Base-by-base conservation (phyloP, 352 stramenopile genomes). In the Pelagophyceae sp. region DNA sequence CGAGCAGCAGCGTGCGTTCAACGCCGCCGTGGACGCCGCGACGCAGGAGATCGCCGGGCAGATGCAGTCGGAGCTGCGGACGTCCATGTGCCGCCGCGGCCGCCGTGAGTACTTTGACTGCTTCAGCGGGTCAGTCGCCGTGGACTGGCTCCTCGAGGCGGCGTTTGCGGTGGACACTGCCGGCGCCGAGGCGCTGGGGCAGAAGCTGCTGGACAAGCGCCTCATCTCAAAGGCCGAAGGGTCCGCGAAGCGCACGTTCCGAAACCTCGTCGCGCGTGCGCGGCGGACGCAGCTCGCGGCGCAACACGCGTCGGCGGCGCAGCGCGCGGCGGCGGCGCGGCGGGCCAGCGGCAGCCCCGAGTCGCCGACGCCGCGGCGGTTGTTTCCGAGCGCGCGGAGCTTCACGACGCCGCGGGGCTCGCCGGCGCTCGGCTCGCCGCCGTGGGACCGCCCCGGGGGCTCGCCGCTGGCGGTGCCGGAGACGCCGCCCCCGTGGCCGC, bases 71-170 rank as follows among this genome's bases (percentile, higher is more conserved):
- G 45, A 54, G 45, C 11, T 54, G 45, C 45, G 23, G 45, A 54
- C 45, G 11, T 54, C 45, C 11, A 54, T 23, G 61, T n/a, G n/a
- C 61, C 61, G 38, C 61, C 29, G 61, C 2, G 61, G 61, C 61
- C 61, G 61, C 29, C 61, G 61, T 31, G 61, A 71, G 33, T 71
- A 40, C 61, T 31, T 40, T 31, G 61, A 71, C 33, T 71, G 61
- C 33, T 71, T 71, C 33, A 1, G n/a, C 29, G 61, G 29, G 61
- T 45, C 61, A 1, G 61, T 40, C 3, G 61, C 61, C 29, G 31
- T 71, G 3, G 61, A 71, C 61, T 71, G 61, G 61, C 1, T 38
- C 2, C 27, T 71, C 61, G 61, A 40, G 29, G 27, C 19, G 19
- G 61, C 6, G 2, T 5, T 25, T 2, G 61, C 33, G 31, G 19